These are phyloP conservation scores for Flaveria ramosissima DNA, from an alignment of 129 eudicot genomes.

Conservation along the genomic window DNA sequence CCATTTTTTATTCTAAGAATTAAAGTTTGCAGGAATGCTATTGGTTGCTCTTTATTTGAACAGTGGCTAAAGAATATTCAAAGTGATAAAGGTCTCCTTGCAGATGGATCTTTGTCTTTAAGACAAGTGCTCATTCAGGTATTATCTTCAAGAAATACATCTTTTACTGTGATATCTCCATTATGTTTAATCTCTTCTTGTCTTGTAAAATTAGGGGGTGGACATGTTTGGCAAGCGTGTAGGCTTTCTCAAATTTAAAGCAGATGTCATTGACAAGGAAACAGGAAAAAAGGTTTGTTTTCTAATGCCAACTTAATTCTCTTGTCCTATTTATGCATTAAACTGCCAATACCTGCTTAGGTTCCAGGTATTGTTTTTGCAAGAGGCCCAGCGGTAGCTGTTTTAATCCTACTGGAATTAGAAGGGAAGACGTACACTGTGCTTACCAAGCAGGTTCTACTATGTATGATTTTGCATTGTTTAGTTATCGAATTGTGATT, in stretches of 20 bases:
- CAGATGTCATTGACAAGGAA: conserved; percentile 81
- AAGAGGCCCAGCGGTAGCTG: conserved; percentile 98
- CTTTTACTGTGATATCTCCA: not conserved
- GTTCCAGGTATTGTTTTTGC: conserved; percentile 99
- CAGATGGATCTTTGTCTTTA: conserved; percentile 70
- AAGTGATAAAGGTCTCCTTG: conserved; percentile 65
- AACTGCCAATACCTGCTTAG: conserved; percentile 40
- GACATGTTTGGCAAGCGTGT: conserved; percentile 95
- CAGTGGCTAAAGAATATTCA: conserved; percentile 92
- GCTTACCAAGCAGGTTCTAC: conserved; percentile 86
- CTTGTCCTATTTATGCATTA: conserved; percentile 11
- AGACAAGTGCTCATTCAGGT: conserved; percentile 97
- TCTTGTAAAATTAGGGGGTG: conserved; percentile 54
- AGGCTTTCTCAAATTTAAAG: conserved; percentile 94
- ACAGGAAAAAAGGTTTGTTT: conserved; percentile 80
- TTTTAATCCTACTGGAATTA: conserved; percentile 80
- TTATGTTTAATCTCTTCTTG: conserved; percentile 13
- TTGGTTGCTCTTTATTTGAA: conserved; percentile 79
- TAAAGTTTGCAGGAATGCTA: conserved; percentile 61
- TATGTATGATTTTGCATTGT: conserved; percentile 4
- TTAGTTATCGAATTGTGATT: conserved; percentile 2
- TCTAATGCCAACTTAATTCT: not conserved
- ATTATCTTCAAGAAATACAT: conserved; percentile 3
- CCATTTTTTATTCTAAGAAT: not conserved
- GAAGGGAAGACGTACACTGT: conserved; percentile 91